Percentiles rank a stretch among this genome's conserved stretches.
Evolutionary conservation across 495 filamentous ascomycete genomes (phyloP).

Genomic region (Friedmanniomyces simplex): DNA sequence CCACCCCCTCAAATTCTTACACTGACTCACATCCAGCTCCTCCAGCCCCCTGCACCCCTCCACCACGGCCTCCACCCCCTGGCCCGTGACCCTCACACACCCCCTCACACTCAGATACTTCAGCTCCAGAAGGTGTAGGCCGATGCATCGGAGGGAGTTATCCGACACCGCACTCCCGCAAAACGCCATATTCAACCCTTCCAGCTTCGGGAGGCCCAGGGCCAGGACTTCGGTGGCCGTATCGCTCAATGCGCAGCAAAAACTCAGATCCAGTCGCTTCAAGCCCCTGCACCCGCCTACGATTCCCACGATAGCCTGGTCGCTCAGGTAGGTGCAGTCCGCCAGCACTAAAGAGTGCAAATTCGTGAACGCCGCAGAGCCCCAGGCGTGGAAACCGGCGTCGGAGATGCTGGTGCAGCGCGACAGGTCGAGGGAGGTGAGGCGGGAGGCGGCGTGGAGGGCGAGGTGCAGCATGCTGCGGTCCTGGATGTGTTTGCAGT

Average conservation of each 20-base stretch:
- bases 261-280: constrained; percentile 81
- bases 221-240: constrained; percentile 94
- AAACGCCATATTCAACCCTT: constrained; percentile 79
- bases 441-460: constrained; percentile 70
- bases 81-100: constrained; percentile 86
- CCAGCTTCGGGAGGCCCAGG: constrained; percentile 71
- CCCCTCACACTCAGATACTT: constrained; percentile 74
- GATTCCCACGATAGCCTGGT: constrained; percentile 83
- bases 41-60: constrained; percentile 73
- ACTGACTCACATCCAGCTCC: constrained; percentile 74
- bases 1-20: too few relatives aligned
- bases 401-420: constrained; percentile 95
- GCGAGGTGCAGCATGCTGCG: constrained; percentile 96
- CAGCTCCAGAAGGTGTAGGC: constrained; percentile 80
- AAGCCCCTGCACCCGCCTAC: constrained; percentile 82
- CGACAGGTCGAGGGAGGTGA: constrained; percentile 80
- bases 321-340: constrained; percentile 94
- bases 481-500: constrained; percentile 98
- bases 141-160: constrained; percentile 72
- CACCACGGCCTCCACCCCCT: constrained; percentile 83
- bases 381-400: constrained; percentile 87
- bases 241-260: constrained; percentile 94
- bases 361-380: constrained; percentile 68
- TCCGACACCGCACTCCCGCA: constrained; percentile 91
- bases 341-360: constrained; percentile 72